Evolutionary conservation across 352 stramenopile species (phyloP).

Genomic region (Pythium oligandrum): DNA sequence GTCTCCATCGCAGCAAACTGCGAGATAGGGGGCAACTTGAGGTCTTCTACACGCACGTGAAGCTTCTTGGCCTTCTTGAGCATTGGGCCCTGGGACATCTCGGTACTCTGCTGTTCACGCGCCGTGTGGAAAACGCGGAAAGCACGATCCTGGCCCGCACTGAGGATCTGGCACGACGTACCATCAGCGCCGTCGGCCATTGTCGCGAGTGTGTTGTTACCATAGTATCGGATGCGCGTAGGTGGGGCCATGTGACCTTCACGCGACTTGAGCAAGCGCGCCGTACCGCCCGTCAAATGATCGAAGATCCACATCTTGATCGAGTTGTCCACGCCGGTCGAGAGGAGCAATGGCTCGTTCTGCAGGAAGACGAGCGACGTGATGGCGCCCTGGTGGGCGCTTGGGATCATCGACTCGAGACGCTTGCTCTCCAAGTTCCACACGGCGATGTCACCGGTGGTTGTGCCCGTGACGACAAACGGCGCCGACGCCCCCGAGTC

Average conservation of each 20-base stretch:
- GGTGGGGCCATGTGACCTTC: conserved; percentile 83
- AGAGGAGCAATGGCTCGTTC: conserved; percentile 88
- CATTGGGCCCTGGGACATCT: conserved; percentile 89
- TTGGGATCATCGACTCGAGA: conserved; percentile 75
- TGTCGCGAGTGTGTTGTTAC: conserved; percentile 82
- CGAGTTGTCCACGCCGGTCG: conserved; percentile 83
- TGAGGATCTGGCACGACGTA: conserved; percentile 87
- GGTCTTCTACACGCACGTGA: conserved; percentile 71
- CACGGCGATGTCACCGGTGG: conserved; percentile 78
- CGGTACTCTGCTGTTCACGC: conserved; percentile 83
- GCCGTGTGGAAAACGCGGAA: conserved; percentile 92
- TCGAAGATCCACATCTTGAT: conserved; percentile 95
- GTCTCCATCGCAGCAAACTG: conserved; percentile 91
- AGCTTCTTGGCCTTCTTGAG: conserved; percentile 90
- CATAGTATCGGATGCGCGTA: conserved; percentile 88
- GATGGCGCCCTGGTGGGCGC: conserved; percentile 74
- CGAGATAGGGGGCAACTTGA: conserved; percentile 90
- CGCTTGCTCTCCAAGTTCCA: conserved; percentile 90
- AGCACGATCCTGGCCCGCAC: conserved; percentile 82
- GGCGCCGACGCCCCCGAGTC: conserved; percentile 61
- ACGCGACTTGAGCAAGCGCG: conserved; percentile 87
- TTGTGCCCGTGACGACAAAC: conserved; percentile 62
- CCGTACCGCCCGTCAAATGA: conserved; percentile 64
- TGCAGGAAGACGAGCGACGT: conserved; percentile 78
- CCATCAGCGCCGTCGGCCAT: conserved; percentile 83